These are phyloP conservation scores for Aspergillus sp. DNA, from an alignment of 2,329 filamentous ascomycete species.

Conservation along the genomic window DNA sequence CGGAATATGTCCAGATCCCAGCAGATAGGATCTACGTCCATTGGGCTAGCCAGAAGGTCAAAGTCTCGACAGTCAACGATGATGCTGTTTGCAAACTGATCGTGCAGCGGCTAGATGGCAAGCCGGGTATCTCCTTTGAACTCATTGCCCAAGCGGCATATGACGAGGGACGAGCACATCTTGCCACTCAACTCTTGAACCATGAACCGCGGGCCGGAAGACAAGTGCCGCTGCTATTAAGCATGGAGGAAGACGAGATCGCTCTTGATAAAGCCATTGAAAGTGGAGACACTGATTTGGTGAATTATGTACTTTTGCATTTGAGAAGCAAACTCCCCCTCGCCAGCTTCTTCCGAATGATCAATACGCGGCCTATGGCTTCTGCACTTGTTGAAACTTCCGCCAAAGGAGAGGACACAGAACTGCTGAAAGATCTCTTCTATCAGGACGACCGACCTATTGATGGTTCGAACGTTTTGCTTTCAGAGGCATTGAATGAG, in stretches of 20 bases:
- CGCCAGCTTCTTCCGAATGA: conserved; percentile 83
- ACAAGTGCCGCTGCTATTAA: conserved; percentile 85
- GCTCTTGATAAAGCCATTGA: conserved; percentile 95
- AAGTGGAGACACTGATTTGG: conserved; percentile 85
- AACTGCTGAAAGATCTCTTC: conserved; percentile 86
- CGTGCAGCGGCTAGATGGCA: conserved; percentile 76
- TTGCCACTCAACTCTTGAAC: conserved; percentile 85
- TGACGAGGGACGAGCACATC: conserved; percentile 79
- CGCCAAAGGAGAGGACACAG: conserved; percentile 68
- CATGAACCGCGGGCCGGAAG: conserved; percentile 92
- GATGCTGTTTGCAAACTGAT: conserved; percentile 79
- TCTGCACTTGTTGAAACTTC: conserved; percentile 83
- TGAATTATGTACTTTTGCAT: conserved; percentile 80
- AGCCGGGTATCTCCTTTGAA: conserved; percentile 90
- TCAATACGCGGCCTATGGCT: conserved; percentile 76
- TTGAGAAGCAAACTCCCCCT: conserved; percentile 85
- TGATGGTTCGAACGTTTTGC: conserved; percentile 79
- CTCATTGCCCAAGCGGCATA: conserved; percentile 87
- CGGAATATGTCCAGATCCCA: conserved; percentile 75
- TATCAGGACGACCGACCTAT: conserved; percentile 91
- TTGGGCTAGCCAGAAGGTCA: conserved; percentile 93
- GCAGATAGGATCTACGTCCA: conserved; percentile 90
- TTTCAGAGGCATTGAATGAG: conserved; percentile 73
- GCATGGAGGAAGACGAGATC: conserved; percentile 91
- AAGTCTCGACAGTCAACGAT: conserved; percentile 74